Conservation (phyloP, 225 moss, liverwort and hornwort genomes). For the Bryoerythrophyllum caledonicum region DNA sequence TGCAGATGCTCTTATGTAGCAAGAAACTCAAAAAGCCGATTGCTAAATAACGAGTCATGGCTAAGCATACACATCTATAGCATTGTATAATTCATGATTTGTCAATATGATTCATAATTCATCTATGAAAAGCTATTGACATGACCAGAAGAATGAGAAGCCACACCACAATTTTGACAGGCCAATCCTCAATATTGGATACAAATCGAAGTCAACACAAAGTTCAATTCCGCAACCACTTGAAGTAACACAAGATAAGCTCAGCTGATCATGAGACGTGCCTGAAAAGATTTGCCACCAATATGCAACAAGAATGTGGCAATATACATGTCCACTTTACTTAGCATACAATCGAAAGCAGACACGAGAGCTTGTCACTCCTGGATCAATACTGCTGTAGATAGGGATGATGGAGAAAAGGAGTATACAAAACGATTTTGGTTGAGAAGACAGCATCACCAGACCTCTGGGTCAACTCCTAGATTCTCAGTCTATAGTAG, state of each 20-base stretch:
- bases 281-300: neutral
- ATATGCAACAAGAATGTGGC: neutral
- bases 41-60: no score
- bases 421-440: conserved; percentile 9
- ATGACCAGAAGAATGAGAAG: neutral
- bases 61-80: no score
- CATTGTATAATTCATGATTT: no score
- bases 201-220: neutral
- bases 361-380: conserved; percentile 3
- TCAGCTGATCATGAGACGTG: neutral
- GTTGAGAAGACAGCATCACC: neutral
- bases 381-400: conserved; percentile 14
- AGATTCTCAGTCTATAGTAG: conserved; percentile 20
- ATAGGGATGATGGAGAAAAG: conserved; percentile 7
- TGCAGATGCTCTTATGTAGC: no score
- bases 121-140: neutral
- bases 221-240: neutral
- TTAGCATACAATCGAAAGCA: conserved; percentile 14
- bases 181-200: neutral
- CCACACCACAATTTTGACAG: neutral
- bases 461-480: conserved; percentile 1
- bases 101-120: no score
- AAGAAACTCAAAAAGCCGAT: no score
- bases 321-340: conserved; percentile 3
- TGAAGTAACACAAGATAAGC: neutral